Percentiles rank a stretch among this genome's conserved stretches.
phyloP scores from a whole-genome alignment of 1,284 basidiomycete genomes.

The Sporisorium iseilematis-ciliati region DNA sequence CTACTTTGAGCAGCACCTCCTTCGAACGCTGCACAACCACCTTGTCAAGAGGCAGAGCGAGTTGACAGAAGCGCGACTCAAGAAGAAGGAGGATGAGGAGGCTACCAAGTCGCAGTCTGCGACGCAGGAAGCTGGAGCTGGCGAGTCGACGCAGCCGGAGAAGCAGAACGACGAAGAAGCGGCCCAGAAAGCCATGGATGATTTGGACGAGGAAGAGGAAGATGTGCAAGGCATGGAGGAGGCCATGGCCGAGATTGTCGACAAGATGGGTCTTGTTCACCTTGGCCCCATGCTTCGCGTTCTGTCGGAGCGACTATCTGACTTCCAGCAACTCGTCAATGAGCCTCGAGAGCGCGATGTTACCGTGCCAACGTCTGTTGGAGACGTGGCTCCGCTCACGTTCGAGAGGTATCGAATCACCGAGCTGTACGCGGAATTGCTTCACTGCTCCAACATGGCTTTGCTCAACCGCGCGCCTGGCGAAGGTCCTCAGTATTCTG shows the following conservation, averaged over 20 bases:
- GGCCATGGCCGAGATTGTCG: slow-evolving; percentile 86
- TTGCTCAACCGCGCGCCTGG: slow-evolving; percentile 81
- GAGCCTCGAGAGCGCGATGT: slow-evolving; percentile 82
- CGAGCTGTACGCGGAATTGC: slow-evolving; percentile 94
- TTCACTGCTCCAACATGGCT: slow-evolving; percentile 99
- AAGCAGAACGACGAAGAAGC: slow-evolving; percentile 46
- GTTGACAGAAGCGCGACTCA: slow-evolving; percentile 58
- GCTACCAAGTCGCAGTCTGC: slow-evolving; percentile 32
- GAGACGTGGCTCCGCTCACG: slow-evolving; percentile 80
- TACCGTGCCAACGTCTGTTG: slow-evolving; percentile 51
- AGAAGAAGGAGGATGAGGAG: slow-evolving; percentile 67
- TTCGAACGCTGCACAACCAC: slow-evolving; percentile 90
- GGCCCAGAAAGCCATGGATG: slow-evolving; percentile 75
- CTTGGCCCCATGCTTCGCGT: slow-evolving; percentile 85
- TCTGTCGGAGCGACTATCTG: slow-evolving; percentile 79
- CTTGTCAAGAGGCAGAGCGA: slow-evolving; percentile 88
- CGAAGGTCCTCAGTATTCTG: slow-evolving; percentile 66
- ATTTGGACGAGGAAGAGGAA: slow-evolving; percentile 62
- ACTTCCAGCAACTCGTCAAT: slow-evolving; percentile 80
- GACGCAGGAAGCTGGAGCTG: slow-evolving; percentile 13
- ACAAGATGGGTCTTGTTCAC: slow-evolving; percentile 93
- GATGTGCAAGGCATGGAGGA: slow-evolving; percentile 76
- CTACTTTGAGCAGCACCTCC: slow-evolving; percentile 98
- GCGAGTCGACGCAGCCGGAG: slow-evolving; percentile 15
- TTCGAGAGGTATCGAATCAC: slow-evolving; percentile 97